Conservation (phyloP, 2,329 filamentous ascomycete species). For the Fusarium sp. region DNA sequence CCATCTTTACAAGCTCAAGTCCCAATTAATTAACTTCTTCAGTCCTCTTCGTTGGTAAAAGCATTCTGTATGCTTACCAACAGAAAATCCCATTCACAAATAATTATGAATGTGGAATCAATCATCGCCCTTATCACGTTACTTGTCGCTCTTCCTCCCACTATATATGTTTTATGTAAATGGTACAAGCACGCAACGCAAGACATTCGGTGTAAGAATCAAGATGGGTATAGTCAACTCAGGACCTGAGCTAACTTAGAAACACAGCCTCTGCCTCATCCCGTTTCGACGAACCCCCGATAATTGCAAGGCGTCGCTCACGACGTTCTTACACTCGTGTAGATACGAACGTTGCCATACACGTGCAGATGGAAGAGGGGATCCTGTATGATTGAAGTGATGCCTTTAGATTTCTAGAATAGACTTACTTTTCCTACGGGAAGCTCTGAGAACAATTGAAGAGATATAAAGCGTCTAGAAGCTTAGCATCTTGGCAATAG, state of each 20-base stretch:
- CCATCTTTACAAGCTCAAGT: rapidly evolving
- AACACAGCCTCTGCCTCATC: rapidly evolving
- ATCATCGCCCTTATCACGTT: not conserved
- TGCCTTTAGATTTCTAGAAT: not conserved
- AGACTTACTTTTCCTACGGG: not conserved
- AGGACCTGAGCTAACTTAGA: not conserved
- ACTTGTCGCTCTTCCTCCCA: not conserved
- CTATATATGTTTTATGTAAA: not conserved
- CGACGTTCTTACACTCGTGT: not conserved
- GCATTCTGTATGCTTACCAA: too few species aligned
- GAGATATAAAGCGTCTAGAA: too few species aligned
- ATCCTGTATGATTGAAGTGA: rapidly evolving
- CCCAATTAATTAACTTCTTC: rapidly evolving
- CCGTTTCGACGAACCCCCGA: too few species aligned
- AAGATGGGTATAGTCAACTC: rapidly evolving
- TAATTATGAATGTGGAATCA: not conserved
- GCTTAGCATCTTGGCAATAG: too few species aligned
- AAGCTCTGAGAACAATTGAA: too few species aligned
- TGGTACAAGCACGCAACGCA: not conserved
- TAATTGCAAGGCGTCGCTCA: rapidly evolving
- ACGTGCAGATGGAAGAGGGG: not conserved
- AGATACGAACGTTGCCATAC: not conserved
- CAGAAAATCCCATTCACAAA: rapidly evolving
- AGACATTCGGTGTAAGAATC: not conserved
- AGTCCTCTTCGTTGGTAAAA: too few species aligned